Percentiles rank a stretch among this genome's conserved stretches.
Conservation (phyloP, 31 red algal species). For the Asparagopsis taxiformis region DNA sequence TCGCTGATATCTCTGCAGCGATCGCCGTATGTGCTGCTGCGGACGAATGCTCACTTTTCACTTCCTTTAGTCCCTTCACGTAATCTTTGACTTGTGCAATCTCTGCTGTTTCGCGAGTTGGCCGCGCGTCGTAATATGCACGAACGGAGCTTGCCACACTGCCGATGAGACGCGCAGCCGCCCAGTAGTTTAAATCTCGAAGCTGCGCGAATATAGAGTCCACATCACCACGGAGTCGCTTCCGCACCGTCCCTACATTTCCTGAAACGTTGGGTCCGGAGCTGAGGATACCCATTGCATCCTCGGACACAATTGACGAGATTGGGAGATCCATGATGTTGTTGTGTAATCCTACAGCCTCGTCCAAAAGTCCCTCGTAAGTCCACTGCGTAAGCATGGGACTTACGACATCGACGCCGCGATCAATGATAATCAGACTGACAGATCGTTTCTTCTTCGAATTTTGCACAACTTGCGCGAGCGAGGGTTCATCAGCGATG, state of each 20-base stretch:
- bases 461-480: slow-evolving; percentile 7
- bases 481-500: slow-evolving; percentile 6
- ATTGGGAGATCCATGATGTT: slow-evolving; percentile 67
- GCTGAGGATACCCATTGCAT: slow-evolving; percentile 48
- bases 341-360: slow-evolving; percentile 78
- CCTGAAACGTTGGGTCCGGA: slow-evolving; percentile 10
- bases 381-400: slow-evolving; percentile 93
- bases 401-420: slow-evolving; percentile 83
- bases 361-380: slow-evolving; percentile 87
- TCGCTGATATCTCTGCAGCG: slow-evolving; percentile 58
- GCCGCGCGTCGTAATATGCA: slow-evolving; percentile 66
- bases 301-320: slow-evolving; percentile 37
- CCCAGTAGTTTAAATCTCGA: slow-evolving; percentile 70
- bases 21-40: slow-evolving; percentile 78
- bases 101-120: slow-evolving; percentile 51
- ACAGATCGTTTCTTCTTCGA: slow-evolving; percentile 31
- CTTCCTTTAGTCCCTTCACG: slow-evolving; percentile 59
- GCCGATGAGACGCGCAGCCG: slow-evolving; percentile 59
- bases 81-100: slow-evolving; percentile 67
- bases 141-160: slow-evolving; percentile 57
- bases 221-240: slow-evolving; percentile 42
- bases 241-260: slow-evolving; percentile 20
- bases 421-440: slow-evolving; percentile 78
- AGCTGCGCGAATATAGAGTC: slow-evolving; percentile 70
- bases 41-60: slow-evolving; percentile 55